Evolutionary conservation across 2,329 filamentous ascomycete species (phyloP), one percentile per base, ranked within the genome.

Genomic region (Clonostachys solani): DNA sequence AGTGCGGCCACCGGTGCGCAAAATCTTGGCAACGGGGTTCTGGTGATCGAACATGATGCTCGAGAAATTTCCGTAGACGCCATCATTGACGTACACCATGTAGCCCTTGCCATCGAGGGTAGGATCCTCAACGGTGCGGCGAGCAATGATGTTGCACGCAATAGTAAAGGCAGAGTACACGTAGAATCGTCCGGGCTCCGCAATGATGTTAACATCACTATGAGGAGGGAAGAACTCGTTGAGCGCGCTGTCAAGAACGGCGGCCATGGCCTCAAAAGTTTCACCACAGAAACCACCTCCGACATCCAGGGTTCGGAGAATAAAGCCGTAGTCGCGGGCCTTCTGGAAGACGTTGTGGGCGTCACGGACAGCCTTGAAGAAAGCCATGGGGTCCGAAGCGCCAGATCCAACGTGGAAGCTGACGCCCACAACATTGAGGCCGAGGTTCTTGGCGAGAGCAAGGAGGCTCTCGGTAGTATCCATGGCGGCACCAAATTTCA

Each of bases 21-120:
- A 76, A 49, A 97, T 80, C 68, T 87, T 89, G 47, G 92, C 89
- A 42, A 87, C 71, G 2, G 94, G 94, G 60, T 95, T 81, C 77
- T 99, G 94, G 69, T 97, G 94, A 63, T 97, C 94, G 66, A 96
- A 99, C 76, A 97, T 96, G 78, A 97, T 97, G 81, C 91, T 95
- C 55, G 90, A 95, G 64, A 99, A 97, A 74, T 97, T 97, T 60
- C 94, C 94, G 62, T 99, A 99, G 46, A 97, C 86, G 29, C 94
- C 94, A 58, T 99, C 94, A 64, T 99, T 99, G 65, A 97, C 75
- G 67, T 99, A 99, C 42, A 96, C 73, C 94, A 97, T 99, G 77
- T 95, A 96, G 56, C 85, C 89, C 51, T 83, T 84, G 52, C 79
- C 76, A 44, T 76, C 76, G 12, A 79, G 75, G 17, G 73, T 73